Evolutionary conservation across 208 protist genomes (phyloP), one percentile per base, ranked within the genome.

Genomic region (Trypanosoma avium): DNA sequence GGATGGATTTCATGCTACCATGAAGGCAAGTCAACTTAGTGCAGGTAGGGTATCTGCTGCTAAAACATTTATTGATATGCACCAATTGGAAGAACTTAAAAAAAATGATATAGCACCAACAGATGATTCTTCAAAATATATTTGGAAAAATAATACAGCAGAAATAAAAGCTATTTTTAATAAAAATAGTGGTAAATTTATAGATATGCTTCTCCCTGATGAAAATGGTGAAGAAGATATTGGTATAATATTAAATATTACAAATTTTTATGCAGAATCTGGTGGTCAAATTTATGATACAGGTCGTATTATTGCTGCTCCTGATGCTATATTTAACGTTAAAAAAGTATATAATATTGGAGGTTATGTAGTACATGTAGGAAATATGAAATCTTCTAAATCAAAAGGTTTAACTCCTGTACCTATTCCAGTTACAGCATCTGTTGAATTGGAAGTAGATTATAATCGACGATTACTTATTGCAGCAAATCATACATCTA

Each of bases 211-310:
- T 27, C 27, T 70, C 55, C 77, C 66, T 43, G 67, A 53, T 52
- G 66, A 75, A 32, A 57, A 69, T 38, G 77, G 75, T 22, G 50
- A 49, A 27, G 81, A 95, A 57, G 77, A 79, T 50, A 71, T 90
- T 24, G 97, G 96, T 54, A 73, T 99, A 43, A 85, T 99, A 29
- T 76, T 98, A 21, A 92, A 97, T 68, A 22, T 46, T 61, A 99
- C 98, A n/a, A 97, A 95, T 72, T 99, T 99, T 73, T 99, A 99
- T 75, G 84, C 97, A 21, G 98, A 99, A 84, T 84, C 92, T 32
- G 98, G 98, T 53, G 98, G 98, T 27, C 98, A 99, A 84, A 97
- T 98, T 59, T 97, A 93, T 66, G 97, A 99, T 81, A 97, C 79
- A 21, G 97, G 97, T 49, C 76, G 77, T 57, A 82, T 96, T 54